Evolutionary conservation across 805 yeast genomes (phyloP).

Genomic region (Candida sithepensis): DNA sequence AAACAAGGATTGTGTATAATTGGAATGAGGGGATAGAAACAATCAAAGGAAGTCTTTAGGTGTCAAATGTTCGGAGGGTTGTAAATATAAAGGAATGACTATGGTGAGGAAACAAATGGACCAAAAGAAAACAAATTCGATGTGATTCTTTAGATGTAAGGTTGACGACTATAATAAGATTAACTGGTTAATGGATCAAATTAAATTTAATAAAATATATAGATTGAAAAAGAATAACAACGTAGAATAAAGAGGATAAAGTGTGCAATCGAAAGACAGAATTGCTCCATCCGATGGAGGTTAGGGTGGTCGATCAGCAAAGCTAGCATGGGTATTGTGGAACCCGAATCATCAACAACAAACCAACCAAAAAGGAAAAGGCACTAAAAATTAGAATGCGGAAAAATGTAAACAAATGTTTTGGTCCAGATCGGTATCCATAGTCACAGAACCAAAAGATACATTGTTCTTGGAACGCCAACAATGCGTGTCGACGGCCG

Average conservation of each 20-base stretch:
- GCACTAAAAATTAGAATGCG: neutral
- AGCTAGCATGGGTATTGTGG: no score
- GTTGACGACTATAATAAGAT: no score
- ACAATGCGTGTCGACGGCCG: no score
- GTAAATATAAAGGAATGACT: conserved; percentile 28
- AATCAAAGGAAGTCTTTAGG: neutral
- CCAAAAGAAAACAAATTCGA: conserved; percentile 34
- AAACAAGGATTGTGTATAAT: neutral
- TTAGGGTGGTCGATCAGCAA: no score
- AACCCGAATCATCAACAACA: neutral
- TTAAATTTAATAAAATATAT: neutral
- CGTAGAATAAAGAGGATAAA: neutral
- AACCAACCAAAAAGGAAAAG: neutral
- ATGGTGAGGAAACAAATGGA: conserved; percentile 29
- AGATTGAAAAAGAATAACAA: neutral
- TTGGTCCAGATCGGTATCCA: neutral
- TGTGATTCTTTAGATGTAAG: neutral
- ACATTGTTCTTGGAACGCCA: no score
- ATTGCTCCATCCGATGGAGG: neutral
- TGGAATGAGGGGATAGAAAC: neutral
- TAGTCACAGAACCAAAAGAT: no score
- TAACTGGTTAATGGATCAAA: neutral
- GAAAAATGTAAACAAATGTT: neutral
- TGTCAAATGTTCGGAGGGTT: neutral
- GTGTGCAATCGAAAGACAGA: neutral